Evolutionary conservation across 495 filamentous ascomycete species (phyloP), one percentile per base, ranked within the genome.

Genomic region (Oidiodendron maius): DNA sequence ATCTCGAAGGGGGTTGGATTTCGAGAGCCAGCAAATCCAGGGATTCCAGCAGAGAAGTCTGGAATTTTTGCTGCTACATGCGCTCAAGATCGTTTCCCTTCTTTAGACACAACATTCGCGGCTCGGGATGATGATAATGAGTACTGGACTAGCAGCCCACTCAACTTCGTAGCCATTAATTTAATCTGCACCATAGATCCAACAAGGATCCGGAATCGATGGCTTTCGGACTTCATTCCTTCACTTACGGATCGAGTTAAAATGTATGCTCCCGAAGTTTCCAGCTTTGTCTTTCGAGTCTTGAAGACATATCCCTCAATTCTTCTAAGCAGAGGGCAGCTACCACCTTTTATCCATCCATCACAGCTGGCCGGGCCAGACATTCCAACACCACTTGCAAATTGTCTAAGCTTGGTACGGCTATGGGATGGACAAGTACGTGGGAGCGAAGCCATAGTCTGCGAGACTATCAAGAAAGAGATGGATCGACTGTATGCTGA

Each of bases 121-220:
- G 37, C 10, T 10, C 37, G 10, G n/a, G 16, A 2, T 17, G 12
- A 17, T 21, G 15, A 17, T 10, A 21, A 40, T 40, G 15, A 3
- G 37, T 4, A 40, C 16, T 21, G 37, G 20, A 17, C 20, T 40
- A 40, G 37, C 10, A 2, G 20, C 37, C 37, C 15, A 3, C 40
- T 44, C 21, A 24, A 44, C 22, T 71, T 46, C n/a, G 21, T 53
- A 17, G 21, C 16, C 0, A 51, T 65, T 8, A 59, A 67, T 12
- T 59, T 75, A n/a, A 52, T 66, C 9, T 69, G 64, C 47, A 64
- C 68, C 3, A 70, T 72, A 40, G 61, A 74, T 47, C 63, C 60
- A 2, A 63, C 71, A 16, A 60, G 64, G 3, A 74, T 75, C 44
- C 66, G 60, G 13, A 70, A 71, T 43, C 71, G 71, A 13, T 40